Conservation (phyloP, 164 flowering plant genomes). For the Chloranthus sessilifolius region DNA sequence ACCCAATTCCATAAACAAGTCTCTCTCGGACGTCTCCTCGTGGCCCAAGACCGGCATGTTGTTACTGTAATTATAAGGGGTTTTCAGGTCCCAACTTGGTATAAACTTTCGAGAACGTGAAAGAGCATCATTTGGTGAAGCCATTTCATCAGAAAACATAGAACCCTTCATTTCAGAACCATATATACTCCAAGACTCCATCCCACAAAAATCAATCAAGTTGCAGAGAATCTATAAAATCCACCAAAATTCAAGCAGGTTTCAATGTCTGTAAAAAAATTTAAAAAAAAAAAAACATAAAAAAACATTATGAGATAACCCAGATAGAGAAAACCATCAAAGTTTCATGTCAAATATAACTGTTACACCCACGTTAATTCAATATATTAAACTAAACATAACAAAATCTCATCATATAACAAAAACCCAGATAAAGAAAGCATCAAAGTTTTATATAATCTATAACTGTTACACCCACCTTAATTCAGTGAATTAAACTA, state of each 20-base stretch:
- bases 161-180: slow-evolving; percentile 35
- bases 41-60: slow-evolving; percentile 19
- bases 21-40: slow-evolving; percentile 20
- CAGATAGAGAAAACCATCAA: not conserved
- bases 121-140: slow-evolving; percentile 23
- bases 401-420: too few species aligned
- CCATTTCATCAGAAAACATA: slow-evolving; percentile 33
- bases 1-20: slow-evolving; percentile 29
- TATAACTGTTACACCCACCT: not conserved
- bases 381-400: too few species aligned
- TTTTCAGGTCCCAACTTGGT: slow-evolving; percentile 33
- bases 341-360: too few species aligned
- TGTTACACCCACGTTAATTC: too few species aligned
- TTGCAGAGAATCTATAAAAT: not conserved
- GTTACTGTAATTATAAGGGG: slow-evolving; percentile 22
- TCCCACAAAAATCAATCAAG: slow-evolving; percentile 11
- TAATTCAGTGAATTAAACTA: not conserved
- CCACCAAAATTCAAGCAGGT: slow-evolving; percentile 2
- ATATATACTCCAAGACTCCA: slow-evolving; percentile 63
- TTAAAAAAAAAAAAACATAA: not conserved
- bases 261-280: not conserved
- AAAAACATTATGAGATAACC: not conserved
- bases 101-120: slow-evolving; percentile 25
- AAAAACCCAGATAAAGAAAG: too few species aligned
- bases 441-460: not conserved